Conservation (phyloP, 192 early-diverging fungal genomes). For the Ambispora gerdemannii region DNA sequence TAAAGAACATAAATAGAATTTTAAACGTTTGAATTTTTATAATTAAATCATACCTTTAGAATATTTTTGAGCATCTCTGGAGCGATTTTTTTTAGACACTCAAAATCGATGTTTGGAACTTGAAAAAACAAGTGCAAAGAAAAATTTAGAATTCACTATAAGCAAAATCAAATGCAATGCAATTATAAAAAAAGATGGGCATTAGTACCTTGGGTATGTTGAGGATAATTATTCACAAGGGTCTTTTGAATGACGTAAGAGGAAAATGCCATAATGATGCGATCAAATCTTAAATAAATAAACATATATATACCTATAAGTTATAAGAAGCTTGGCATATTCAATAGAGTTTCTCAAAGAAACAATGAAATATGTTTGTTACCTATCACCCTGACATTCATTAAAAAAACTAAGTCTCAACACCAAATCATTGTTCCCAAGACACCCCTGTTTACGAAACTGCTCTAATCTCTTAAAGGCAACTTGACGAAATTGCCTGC, state of each 20-base stretch:
- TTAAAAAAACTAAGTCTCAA: slow-evolving; percentile 7
- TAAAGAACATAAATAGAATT: not conserved
- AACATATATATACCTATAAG: too few relatives aligned
- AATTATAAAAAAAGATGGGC: too few relatives aligned
- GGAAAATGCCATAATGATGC: slow-evolving; percentile 14
- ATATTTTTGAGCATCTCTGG: not conserved
- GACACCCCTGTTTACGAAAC: slow-evolving; percentile 44
- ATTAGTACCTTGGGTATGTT: not conserved
- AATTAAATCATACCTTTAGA: not conserved
- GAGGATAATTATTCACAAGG: not conserved
- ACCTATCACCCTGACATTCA: slow-evolving; percentile 18
- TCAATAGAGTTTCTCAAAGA: too few relatives aligned
- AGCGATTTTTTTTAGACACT: not conserved
- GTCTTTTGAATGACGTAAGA: not conserved
- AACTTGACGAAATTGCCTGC: slow-evolving; percentile 53
- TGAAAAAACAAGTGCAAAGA: not conserved
- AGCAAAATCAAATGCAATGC: not conserved
- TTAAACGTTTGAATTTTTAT: not conserved
- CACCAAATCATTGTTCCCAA: slow-evolving; percentile 13
- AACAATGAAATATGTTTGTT: not conserved
- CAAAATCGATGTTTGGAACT: not conserved
- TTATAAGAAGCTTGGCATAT: too few relatives aligned
- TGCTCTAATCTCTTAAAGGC: slow-evolving; percentile 61
- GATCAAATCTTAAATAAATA: slow-evolving; percentile 3
- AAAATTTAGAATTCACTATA: not conserved